Evolutionary conservation across 768 basidiomycete genomes (phyloP).

Genomic region (Plicaturopsis crispa): DNA sequence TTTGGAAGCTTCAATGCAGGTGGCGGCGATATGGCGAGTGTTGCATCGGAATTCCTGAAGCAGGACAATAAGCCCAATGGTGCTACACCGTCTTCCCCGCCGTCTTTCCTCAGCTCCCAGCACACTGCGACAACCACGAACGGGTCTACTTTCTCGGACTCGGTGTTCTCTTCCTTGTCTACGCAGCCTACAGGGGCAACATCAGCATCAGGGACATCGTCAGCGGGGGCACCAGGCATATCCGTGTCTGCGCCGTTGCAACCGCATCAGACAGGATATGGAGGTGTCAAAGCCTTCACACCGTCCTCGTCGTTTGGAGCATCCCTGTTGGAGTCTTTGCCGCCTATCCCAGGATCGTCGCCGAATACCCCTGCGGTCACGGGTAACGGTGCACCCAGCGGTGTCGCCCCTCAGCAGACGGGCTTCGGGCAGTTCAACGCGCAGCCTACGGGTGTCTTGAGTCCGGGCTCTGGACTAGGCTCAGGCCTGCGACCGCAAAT

Average conservation of each 20-base stretch:
- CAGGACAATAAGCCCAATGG: slow-evolving; percentile 9
- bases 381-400: too few relatives aligned
- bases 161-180: slow-evolving; percentile 39
- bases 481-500: slow-evolving; percentile 49
- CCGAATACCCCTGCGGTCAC: slow-evolving; percentile 42
- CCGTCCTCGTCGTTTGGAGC: slow-evolving; percentile 78
- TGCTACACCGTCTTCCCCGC: slow-evolving; percentile 7
- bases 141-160: slow-evolving; percentile 38
- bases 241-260: slow-evolving; percentile 20
- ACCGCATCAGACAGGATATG: slow-evolving; percentile 41
- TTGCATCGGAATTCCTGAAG: slow-evolving; percentile 67
- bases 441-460: slow-evolving; percentile 18
- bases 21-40: slow-evolving; percentile 50
- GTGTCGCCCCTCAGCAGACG: neutral
- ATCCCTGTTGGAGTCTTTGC: slow-evolving; percentile 61
- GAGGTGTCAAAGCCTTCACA: slow-evolving; percentile 74
- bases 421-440: slow-evolving; percentile 5
- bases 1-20: slow-evolving; percentile 30
- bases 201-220: slow-evolving; percentile 16
- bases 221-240: too few relatives aligned
- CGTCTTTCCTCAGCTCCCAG: slow-evolving; percentile 17
- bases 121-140: slow-evolving; percentile 28
- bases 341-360: slow-evolving; percentile 41
- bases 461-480: slow-evolving; percentile 26
- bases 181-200: slow-evolving; percentile 45